Evolutionary conservation across 495 filamentous ascomycete genomes (phyloP).

Genomic region (Trichocladium uniseriatum): DNA sequence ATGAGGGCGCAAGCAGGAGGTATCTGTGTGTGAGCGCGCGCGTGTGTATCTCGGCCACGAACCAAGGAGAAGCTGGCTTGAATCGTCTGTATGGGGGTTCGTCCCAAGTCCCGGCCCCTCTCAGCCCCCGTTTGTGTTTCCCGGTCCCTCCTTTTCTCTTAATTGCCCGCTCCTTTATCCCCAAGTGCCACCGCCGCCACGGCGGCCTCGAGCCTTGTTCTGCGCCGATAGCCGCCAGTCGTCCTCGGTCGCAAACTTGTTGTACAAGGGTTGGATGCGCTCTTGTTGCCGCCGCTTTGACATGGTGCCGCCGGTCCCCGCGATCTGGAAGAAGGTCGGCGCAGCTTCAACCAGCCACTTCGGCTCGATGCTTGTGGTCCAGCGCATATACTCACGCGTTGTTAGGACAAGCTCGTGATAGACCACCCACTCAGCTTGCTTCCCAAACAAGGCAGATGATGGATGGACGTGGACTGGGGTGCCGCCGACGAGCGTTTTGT

Average conservation of each 20-base stretch:
- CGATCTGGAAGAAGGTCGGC: conserved; percentile 97
- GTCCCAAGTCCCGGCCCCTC: no score
- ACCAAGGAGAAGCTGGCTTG: no score
- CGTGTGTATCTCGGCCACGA: no score
- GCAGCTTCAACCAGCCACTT: conserved; percentile 88
- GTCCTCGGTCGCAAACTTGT: conserved; percentile 75
- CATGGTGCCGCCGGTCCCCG: conserved; percentile 74
- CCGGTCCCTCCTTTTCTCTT: no score
- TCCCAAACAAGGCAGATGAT: conserved; percentile 81
- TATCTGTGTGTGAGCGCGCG: no score
- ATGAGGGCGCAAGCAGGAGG: no score
- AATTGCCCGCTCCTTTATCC: no score
- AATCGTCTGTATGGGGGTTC: no score
- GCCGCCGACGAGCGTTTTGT: conserved; percentile 91
- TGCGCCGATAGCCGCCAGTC: conserved; percentile 92
- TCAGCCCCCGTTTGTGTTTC: no score
- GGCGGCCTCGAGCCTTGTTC: conserved; percentile 73
- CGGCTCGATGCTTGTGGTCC: conserved; percentile 81
- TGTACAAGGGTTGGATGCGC: conserved; percentile 88
- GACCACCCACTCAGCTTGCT: conserved; percentile 90
- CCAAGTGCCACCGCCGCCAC: conserved; percentile 88
- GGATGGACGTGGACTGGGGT: conserved; percentile 95
- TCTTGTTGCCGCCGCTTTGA: conserved; percentile 90
- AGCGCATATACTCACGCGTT: conserved; percentile 96
- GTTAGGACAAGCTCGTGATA: conserved; percentile 85